phyloP scores from a whole-genome alignment of 306 rosid species.

The Quercus aquifolioides region DNA sequence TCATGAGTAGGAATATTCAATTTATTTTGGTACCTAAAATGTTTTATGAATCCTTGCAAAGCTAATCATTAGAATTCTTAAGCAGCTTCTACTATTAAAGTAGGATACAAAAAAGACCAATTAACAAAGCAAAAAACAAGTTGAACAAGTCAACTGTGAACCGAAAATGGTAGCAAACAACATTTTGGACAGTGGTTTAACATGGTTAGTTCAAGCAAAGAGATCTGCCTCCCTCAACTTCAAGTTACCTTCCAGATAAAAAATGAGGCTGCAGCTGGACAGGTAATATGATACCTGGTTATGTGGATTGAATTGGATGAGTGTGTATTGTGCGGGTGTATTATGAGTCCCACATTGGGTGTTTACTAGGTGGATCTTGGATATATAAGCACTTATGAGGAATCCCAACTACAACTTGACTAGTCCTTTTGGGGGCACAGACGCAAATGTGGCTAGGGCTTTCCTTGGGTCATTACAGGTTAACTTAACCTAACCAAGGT shows the following conservation, averaged over 20 bases:
- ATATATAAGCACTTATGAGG: too few species aligned
- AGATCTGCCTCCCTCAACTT: not conserved
- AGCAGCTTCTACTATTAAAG: not conserved
- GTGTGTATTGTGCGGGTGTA: too few species aligned
- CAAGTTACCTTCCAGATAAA: not conserved
- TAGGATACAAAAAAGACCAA: not conserved
- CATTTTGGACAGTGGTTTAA: not conserved
- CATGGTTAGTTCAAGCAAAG: not conserved
- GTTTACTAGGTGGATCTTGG: too few species aligned
- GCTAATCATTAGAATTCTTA: not conserved
- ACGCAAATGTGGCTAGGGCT: too few species aligned
- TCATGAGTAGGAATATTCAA: not conserved
- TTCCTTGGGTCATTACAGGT: too few species aligned
- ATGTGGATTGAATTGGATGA: too few species aligned
- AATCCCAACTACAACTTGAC: too few species aligned
- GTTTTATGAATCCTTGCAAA: not conserved
- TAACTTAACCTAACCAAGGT: too few species aligned
- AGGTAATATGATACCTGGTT: not conserved
- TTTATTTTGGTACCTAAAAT: not conserved
- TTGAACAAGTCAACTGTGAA: not conserved
- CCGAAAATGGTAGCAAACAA: not conserved
- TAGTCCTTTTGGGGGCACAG: too few species aligned
- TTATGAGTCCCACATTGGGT: too few species aligned
- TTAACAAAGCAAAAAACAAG: not conserved
- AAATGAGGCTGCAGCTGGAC: not conserved